phyloP scores from a whole-genome alignment of 345 rosid species.

The Lepidium aucheri region DNA sequence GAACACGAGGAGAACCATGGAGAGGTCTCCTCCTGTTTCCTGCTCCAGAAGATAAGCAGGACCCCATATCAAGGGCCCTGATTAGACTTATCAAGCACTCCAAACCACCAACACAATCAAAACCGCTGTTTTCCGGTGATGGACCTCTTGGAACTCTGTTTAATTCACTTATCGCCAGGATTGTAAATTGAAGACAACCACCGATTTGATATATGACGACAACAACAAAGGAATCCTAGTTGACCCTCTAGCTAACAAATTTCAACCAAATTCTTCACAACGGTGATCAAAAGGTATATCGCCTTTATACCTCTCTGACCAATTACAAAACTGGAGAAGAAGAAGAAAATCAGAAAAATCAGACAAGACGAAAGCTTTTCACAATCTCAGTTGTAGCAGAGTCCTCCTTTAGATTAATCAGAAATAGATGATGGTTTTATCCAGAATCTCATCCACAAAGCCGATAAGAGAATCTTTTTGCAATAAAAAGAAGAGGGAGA shows the following conservation, averaged over 20 bases:
- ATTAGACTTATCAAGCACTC: constrained; percentile 73
- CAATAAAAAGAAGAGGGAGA: not conserved
- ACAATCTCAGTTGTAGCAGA: constrained; percentile 9
- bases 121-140: constrained; percentile 41
- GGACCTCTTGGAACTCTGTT: constrained; percentile 44
- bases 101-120: constrained; percentile 63
- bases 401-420: not conserved
- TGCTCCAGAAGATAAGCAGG: constrained; percentile 80
- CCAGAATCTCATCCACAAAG: constrained; percentile 24
- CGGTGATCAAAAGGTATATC: not conserved
- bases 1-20: constrained; percentile 46
- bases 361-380: not conserved
- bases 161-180: constrained; percentile 26
- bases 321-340: not conserved
- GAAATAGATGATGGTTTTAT: not conserved
- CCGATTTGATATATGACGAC: not conserved
- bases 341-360: not conserved
- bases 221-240: not conserved
- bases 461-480: not conserved
- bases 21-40: constrained; percentile 70
- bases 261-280: not conserved
- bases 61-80: constrained; percentile 99
- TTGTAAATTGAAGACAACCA: not conserved
- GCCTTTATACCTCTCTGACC: not conserved
- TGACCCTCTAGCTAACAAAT: not conserved